These are phyloP conservation scores for Lachnellula hyalina DNA, from an alignment of 2,329 filamentous ascomycete genomes.

Conservation along the genomic window DNA sequence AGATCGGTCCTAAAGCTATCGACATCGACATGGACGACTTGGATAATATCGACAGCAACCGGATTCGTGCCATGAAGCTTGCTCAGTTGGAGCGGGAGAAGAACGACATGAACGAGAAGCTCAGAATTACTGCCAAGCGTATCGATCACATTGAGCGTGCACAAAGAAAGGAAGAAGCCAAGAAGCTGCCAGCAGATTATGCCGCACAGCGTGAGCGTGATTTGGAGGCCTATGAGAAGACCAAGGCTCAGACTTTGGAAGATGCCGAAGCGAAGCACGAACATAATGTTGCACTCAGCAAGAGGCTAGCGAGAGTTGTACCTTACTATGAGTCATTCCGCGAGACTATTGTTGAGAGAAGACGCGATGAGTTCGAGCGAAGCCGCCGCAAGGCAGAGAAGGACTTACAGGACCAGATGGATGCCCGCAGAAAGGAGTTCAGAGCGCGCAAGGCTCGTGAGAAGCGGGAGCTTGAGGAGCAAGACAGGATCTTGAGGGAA, in stretches of 20 bases:
- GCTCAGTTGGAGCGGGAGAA: constrained; percentile 96
- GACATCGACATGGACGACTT: constrained; percentile 76
- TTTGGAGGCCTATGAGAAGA: constrained; percentile 70
- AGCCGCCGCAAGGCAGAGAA: constrained; percentile 85
- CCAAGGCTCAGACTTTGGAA: constrained; percentile 70
- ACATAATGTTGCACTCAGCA: constrained; percentile 88
- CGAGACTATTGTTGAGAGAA: constrained; percentile 74
- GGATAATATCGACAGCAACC: constrained; percentile 81
- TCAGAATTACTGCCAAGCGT: constrained; percentile 88
- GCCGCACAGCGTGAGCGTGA: constrained; percentile 76
- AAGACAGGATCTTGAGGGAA: constrained; percentile 70
- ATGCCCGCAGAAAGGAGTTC: constrained; percentile 79
- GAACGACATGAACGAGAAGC: constrained; percentile 87
- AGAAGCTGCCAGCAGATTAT: constrained; percentile 85
- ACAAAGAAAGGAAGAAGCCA: constrained; percentile 90
- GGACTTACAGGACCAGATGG: constrained; percentile 89
- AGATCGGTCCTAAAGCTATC: constrained; percentile 73
- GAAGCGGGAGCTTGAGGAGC: constrained; percentile 78
- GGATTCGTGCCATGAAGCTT: constrained; percentile 89
- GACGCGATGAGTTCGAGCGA: constrained; percentile 93
- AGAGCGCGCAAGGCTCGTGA: constrained; percentile 78
- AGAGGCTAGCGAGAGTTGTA: constrained; percentile 80
- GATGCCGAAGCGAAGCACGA: constrained; percentile 85
- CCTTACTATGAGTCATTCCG: constrained; percentile 81
- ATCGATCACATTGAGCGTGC: constrained; percentile 96